phyloP scores from a whole-genome alignment of 129 eudicot genomes.

The Flaveria trinervia region DNA sequence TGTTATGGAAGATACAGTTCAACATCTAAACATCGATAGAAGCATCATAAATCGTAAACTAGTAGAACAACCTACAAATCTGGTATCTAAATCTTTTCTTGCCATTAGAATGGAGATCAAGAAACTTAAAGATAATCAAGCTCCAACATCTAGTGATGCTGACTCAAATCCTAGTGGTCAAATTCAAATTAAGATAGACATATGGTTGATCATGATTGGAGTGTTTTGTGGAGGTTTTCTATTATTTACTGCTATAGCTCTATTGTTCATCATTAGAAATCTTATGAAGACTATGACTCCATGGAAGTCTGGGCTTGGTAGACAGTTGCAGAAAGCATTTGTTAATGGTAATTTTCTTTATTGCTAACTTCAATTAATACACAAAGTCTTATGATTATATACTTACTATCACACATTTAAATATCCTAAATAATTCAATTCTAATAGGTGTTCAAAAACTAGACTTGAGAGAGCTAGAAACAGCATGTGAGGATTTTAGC shows the following conservation, averaged over 20 bases:
- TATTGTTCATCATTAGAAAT: constrained; percentile 41
- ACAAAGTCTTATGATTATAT: no score
- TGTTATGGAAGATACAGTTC: constrained; percentile 29
- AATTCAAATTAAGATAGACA: constrained; percentile 29
- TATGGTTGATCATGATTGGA: constrained; percentile 52
- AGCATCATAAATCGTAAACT: constrained; percentile 51
- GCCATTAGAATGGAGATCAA: constrained; percentile 37
- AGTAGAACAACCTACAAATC: constrained; percentile 55
- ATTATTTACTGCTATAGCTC: constrained; percentile 30
- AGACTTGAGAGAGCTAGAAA: constrained; percentile 69
- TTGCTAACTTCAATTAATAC: no score
- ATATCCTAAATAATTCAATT: neutral
- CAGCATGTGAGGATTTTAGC: constrained; percentile 90
- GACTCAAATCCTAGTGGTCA: neutral
- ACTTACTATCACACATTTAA: neutral
- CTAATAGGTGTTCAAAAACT: constrained; percentile 79
- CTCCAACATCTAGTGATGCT: constrained; percentile 21
- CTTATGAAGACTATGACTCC: constrained; percentile 54
- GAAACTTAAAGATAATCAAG: constrained; percentile 22
- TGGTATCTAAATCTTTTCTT: constrained; percentile 48
- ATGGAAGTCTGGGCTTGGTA: constrained; percentile 66
- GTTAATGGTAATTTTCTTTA: constrained; percentile 50
- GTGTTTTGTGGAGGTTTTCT: constrained; percentile 41
- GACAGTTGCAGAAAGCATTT: constrained; percentile 84
- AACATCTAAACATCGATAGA: constrained; percentile 28